A percentile compares a stretch with the other conserved stretches of the same genome.
Evolutionary conservation across 1,284 basidiomycete species (phyloP).

Genomic region (Cutaneotrichosporon cavernicola): DNA sequence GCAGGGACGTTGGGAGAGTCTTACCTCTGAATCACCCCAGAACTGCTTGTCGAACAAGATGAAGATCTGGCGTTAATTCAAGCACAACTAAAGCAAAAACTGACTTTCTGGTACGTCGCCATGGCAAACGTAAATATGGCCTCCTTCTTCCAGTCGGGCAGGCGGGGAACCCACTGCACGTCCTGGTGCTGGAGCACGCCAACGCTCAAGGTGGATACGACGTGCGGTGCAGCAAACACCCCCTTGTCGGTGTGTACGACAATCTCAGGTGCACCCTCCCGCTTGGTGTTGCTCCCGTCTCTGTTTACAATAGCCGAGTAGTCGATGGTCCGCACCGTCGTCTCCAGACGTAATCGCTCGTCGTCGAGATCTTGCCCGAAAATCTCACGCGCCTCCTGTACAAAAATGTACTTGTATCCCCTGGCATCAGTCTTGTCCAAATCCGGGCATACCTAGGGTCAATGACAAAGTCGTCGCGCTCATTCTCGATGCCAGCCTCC

Average conservation of each 20-base stretch:
- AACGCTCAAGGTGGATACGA: conserved; percentile 64
- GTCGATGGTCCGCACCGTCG: conserved; percentile 59
- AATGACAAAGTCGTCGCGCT: conserved; percentile 28
- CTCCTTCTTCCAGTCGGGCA: conserved; percentile 66
- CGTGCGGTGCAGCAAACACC: conserved; percentile 59
- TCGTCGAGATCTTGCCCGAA: conserved; percentile 57
- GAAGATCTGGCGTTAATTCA: conserved; percentile 56
- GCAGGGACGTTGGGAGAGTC: neutral
- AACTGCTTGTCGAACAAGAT: conserved; percentile 65
- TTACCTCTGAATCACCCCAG: conserved; percentile 68
- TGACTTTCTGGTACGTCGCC: conserved; percentile 64
- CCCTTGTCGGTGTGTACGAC: conserved; percentile 56
- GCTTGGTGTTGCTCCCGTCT: neutral
- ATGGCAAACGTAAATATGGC: conserved; percentile 66
- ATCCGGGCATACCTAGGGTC: conserved; percentile 24
- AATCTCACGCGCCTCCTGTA: conserved; percentile 61
- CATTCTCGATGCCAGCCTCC: conserved; percentile 25
- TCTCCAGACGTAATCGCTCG: conserved; percentile 60
- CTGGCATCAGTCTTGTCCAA: conserved; percentile 8
- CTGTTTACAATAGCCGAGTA: conserved; percentile 48
- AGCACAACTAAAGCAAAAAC: neutral
- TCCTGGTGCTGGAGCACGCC: conserved; percentile 62
- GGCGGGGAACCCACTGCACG: conserved; percentile 59
- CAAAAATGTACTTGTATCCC: conserved; percentile 66
- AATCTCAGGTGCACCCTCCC: conserved; percentile 41